Percentiles rank a stretch among this genome's conserved stretches.
These are phyloP conservation scores for Diaporthe citrichinensis DNA, from an alignment of 2,329 filamentous ascomycete genomes.

Conservation along the genomic window DNA sequence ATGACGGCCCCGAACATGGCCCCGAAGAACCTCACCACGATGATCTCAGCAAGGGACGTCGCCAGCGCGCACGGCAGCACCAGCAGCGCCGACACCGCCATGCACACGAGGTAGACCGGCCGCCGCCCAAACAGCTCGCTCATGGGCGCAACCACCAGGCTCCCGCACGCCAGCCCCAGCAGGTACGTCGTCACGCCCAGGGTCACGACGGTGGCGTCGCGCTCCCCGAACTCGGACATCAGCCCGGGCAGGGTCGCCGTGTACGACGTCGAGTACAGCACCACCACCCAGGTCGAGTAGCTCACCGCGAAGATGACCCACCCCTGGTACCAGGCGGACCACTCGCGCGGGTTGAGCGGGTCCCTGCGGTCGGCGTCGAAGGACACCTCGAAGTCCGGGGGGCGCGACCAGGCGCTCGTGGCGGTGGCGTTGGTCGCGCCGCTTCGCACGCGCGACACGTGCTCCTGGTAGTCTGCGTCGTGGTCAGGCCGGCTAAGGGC, in stretches of 20 bases:
- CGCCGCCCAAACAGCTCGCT: constrained; percentile 76
- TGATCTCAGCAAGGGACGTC: constrained; percentile 72
- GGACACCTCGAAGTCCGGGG: constrained; percentile 76
- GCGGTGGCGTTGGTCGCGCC: constrained; percentile 51
- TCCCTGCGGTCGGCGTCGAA: constrained; percentile 67
- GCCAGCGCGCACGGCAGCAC: constrained; percentile 80
- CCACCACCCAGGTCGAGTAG: constrained; percentile 61
- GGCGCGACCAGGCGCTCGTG: constrained; percentile 55
- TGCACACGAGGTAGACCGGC: constrained; percentile 75
- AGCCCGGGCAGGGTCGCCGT: constrained; percentile 78
- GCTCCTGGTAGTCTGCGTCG: constrained; percentile 43
- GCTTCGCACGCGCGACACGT: constrained; percentile 54
- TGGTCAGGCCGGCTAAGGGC: constrained; percentile 37
- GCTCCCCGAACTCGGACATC: constrained; percentile 72
- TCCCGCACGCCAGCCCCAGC: constrained; percentile 77
- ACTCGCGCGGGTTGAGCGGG: constrained; percentile 77
- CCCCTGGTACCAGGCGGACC: constrained; percentile 66
- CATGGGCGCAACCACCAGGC: constrained; percentile 80
- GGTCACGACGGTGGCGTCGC: constrained; percentile 69
- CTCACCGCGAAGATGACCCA: constrained; percentile 58
- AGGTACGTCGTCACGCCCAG: constrained; percentile 83
- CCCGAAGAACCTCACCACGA: constrained; percentile 79
- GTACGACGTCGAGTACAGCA: constrained; percentile 82
- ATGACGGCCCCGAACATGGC: constrained; percentile 72
- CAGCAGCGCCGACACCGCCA: constrained; percentile 74